These are phyloP conservation scores for Parascedosporium putredinis DNA, from an alignment of 2,329 filamentous ascomycete genomes.

Conservation along the genomic window DNA sequence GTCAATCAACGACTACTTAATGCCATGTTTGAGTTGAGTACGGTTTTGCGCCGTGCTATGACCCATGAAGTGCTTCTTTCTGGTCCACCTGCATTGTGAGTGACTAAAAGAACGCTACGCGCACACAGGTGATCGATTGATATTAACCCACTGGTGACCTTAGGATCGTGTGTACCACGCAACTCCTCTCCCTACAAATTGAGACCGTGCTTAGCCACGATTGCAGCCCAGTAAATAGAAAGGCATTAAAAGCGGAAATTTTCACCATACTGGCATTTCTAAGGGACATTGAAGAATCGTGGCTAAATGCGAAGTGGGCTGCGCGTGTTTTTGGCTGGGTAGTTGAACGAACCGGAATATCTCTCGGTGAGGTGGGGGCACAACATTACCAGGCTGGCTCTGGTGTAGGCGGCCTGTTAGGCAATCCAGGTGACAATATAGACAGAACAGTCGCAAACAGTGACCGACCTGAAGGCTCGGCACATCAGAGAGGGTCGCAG, in stretches of 20 bases:
- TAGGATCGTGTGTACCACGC: slow-evolving; percentile 1
- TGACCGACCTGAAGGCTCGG: not conserved
- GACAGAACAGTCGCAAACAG: not conserved
- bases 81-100: not conserved
- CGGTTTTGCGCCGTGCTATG: not conserved
- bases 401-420: not conserved
- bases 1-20: not conserved
- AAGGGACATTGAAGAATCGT: not conserved
- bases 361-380: not conserved
- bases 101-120: not conserved
- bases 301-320: slow-evolving; percentile 1
- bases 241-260: not conserved
- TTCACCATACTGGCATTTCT: not conserved
- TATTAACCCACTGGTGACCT: not conserved
- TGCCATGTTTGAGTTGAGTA: not conserved
- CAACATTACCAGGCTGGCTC: not conserved
- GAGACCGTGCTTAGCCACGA: not conserved
- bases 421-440: not conserved
- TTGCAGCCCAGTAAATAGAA: not conserved
- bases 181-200: not conserved
- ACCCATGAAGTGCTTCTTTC: not conserved
- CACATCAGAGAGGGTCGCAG: not conserved
- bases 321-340: not conserved
- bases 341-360: not conserved
- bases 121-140: too few species aligned